Evolutionary conservation across 805 yeast species (phyloP), one percentile per base, ranked within the genome.

Genomic region (Helenozyma rhizophorensis): DNA sequence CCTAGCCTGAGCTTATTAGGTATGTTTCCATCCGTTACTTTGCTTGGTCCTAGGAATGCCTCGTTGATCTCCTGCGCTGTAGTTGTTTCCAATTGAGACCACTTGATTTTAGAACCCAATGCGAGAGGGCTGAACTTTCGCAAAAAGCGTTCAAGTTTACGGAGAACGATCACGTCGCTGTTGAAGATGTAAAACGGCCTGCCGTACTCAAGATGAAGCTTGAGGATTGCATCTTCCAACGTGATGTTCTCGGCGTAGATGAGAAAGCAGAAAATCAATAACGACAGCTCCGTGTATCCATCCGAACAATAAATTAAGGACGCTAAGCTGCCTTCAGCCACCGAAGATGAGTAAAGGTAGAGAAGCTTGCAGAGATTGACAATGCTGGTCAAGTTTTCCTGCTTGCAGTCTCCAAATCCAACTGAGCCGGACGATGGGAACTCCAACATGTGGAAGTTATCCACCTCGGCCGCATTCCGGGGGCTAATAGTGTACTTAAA

Each of bases 201-300:
- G 4, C 82, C 79, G 48, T 70, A 74, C 11, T 68, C 65, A 25
- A 52, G 43, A 53, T 88, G 96, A 32, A 86, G 57, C 37, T 72
- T 70, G 13, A 82, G 49, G 40, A 83, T 65, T 1, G 88, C 89
- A 24, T 81, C 79, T 17, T 82, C 78, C 9, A 85, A 56, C 0
- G 73, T 44, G 13, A 76, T 50, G 24, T 81, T 76, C 33, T 80
- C 72, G 2, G 84, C 55, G 57, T 81, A 90, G 37, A 90, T 82
- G 36, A 83, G 45, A 47, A 74, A 89, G 35, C 88, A 74, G 22
- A 86, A 61, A 1, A 77, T 74, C 24, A 89, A 57, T n/a, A 90
- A 67, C 4, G 95, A 78, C 32, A 89, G 82, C 51, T 88, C 96
- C 0, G 96, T 86, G 56, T 89, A 90, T 0, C 97, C 97, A 58